Evolutionary conservation across 805 yeast genomes (phyloP).

Genomic region (Isabelozyma pseudorhagii): DNA sequence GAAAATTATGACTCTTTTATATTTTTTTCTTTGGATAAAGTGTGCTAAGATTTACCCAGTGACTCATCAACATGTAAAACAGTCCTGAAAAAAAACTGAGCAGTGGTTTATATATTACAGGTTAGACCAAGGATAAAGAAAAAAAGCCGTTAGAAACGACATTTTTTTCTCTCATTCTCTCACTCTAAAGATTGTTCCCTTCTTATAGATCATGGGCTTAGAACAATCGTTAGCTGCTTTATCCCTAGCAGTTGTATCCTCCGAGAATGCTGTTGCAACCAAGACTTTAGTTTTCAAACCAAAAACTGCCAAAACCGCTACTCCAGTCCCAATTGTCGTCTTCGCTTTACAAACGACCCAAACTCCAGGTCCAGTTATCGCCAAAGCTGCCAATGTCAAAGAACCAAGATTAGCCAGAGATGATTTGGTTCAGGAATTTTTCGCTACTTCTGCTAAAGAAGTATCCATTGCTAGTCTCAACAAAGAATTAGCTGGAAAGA

Average conservation of each 20-base stretch:
- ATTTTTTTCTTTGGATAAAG: not conserved
- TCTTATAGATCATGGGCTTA: conserved; percentile 50
- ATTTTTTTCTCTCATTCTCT: no score
- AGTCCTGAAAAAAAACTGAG: not conserved
- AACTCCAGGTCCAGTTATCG: conserved; percentile 66
- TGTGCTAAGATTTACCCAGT: not conserved
- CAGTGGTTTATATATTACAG: not conserved
- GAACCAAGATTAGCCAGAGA: conserved; percentile 88
- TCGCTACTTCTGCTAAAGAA: conserved; percentile 55
- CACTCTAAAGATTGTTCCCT: not conserved
- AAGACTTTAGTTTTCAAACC: conserved; percentile 88
- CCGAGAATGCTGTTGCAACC: conserved; percentile 52
- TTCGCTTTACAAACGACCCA: conserved; percentile 69
- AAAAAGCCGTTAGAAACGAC: no score
- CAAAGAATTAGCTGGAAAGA: conserved; percentile 46
- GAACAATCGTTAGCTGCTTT: conserved; percentile 67
- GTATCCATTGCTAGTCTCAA: conserved; percentile 55
- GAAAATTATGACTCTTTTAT: not conserved
- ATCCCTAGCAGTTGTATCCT: conserved; percentile 54
- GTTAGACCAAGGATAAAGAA: not conserved
- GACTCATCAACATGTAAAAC: not conserved
- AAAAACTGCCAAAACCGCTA: conserved; percentile 78
- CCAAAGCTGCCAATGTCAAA: conserved; percentile 65
- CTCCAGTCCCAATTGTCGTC: conserved; percentile 76
- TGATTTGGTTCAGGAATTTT: conserved; percentile 67